Evolutionary conservation across 2,329 filamentous ascomycete genomes (phyloP).

Genomic region (Exophiala dermatitidis): DNA sequence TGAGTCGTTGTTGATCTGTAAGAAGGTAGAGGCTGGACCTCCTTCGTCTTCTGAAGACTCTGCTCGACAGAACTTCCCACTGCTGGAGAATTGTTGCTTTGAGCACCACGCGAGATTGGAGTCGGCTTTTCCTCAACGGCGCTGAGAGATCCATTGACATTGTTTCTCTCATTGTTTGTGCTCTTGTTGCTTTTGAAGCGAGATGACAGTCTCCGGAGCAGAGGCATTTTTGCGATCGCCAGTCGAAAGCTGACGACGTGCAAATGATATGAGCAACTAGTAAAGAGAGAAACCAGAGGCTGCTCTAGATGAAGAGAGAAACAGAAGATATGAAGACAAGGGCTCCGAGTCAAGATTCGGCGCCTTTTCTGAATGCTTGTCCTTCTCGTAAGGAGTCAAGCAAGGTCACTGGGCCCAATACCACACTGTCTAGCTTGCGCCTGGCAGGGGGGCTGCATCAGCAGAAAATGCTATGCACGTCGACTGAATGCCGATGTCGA

Average conservation of each 20-base stretch:
- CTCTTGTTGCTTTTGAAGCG: slow-evolving; percentile 11
- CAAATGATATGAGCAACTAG: neutral
- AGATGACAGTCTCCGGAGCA: slow-evolving; percentile 13
- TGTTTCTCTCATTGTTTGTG: slow-evolving; percentile 1
- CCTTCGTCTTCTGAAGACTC: slow-evolving; percentile 16
- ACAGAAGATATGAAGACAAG: too few species aligned
- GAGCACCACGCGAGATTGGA: slow-evolving; percentile 21
- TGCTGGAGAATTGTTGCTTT: slow-evolving; percentile 8
- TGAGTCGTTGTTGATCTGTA: neutral
- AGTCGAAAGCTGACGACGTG: neutral
- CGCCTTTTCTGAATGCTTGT: too few species aligned
- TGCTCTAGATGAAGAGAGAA: neutral
- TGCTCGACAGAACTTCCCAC: slow-evolving; percentile 12
- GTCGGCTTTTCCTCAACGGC: slow-evolving; percentile 17
- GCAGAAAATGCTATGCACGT: too few species aligned
- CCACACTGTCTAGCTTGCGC: too few species aligned
- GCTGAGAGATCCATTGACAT: slow-evolving; percentile 2
- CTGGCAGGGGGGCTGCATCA: too few species aligned
- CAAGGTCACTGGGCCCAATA: too few species aligned
- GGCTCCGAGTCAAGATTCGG: too few species aligned
- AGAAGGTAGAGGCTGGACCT: slow-evolving; percentile 6
- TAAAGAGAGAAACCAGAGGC: neutral
- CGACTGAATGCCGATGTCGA: too few species aligned
- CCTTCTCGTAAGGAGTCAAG: too few species aligned
- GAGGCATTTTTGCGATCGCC: slow-evolving; percentile 6